Conservation (phyloP, 371 early-diverging fungal genomes). For the Rhizopus delemar region DNA sequence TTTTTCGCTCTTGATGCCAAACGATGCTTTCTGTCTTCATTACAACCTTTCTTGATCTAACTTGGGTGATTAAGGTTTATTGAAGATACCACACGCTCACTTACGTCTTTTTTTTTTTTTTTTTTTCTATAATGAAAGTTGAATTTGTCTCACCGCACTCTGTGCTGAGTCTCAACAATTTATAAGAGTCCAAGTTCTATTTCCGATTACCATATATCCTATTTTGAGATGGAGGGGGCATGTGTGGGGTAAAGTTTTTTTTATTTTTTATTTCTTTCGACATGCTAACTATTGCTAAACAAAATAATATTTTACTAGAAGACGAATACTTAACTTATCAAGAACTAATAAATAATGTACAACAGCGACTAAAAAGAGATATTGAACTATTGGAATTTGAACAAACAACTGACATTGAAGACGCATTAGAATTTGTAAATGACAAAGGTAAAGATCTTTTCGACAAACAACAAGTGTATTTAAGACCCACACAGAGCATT, state of each 20-base stretch:
- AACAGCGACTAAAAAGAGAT: constrained; percentile 22
- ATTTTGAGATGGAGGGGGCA: not conserved
- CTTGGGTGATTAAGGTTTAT: too few relatives aligned
- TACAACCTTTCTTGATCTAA: too few relatives aligned
- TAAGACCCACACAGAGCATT: not conserved
- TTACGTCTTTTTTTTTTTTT: too few relatives aligned
- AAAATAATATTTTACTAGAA: constrained; percentile 21
- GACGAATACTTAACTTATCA: constrained; percentile 24
- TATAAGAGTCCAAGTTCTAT: too few relatives aligned
- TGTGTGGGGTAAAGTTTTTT: not conserved
- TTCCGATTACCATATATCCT: too few relatives aligned
- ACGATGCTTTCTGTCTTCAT: too few relatives aligned
- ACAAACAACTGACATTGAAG: constrained; percentile 16
- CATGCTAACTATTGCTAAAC: constrained; percentile 24
- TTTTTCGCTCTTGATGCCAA: too few relatives aligned
- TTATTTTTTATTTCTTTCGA: constrained; percentile 5
- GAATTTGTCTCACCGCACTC: too few relatives aligned
- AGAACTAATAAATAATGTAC: constrained; percentile 8
- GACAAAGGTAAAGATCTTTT: constrained; percentile 29
- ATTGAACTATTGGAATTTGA: constrained; percentile 23
- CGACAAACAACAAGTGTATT: not conserved
- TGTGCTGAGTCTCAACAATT: too few relatives aligned
- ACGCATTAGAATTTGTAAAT: constrained; percentile 29
- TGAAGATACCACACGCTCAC: too few relatives aligned
- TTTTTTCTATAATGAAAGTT: too few relatives aligned